Evolutionary conservation across 805 yeast genomes (phyloP).

Genomic region (Cyberlindnera subsufficiens): DNA sequence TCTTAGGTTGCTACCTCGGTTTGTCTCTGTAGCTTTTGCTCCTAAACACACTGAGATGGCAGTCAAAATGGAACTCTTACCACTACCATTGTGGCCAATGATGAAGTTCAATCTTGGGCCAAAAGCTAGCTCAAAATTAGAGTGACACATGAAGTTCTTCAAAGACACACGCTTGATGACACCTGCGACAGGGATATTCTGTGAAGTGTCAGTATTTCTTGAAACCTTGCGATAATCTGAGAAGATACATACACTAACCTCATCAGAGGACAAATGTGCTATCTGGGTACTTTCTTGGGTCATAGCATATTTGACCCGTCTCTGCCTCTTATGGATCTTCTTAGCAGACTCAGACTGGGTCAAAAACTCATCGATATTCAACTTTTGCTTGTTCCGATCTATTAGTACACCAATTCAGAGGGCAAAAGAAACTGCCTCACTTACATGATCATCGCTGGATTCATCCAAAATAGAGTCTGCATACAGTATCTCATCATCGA

Average conservation of each 20-base stretch:
- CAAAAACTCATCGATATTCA: slow-evolving; percentile 16
- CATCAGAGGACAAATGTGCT: slow-evolving; percentile 1
- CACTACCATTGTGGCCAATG: slow-evolving; percentile 87
- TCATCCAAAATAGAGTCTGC: neutral
- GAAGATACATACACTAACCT: neutral
- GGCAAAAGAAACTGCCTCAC: neutral
- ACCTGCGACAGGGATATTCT: slow-evolving; percentile 39
- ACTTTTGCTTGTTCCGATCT: slow-evolving; percentile 2
- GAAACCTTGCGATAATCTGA: no score
- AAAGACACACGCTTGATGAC: slow-evolving; percentile 57
- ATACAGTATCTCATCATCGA: slow-evolving; percentile 1
- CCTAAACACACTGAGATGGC: slow-evolving; percentile 87
- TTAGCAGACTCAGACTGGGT: slow-evolving; percentile 11
- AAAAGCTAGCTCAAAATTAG: slow-evolving; percentile 63
- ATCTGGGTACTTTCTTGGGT: slow-evolving; percentile 12
- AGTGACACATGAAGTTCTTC: slow-evolving; percentile 87
- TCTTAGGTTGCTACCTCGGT: slow-evolving; percentile 69
- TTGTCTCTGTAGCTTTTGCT: slow-evolving; percentile 81
- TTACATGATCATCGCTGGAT: neutral
- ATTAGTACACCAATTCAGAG: slow-evolving; percentile 1
- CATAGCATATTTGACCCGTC: slow-evolving; percentile 4
- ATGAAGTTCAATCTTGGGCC: slow-evolving; percentile 83
- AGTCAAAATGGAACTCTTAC: slow-evolving; percentile 83
- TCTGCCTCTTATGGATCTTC: slow-evolving; percentile 7
- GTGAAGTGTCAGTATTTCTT: no score